These are phyloP conservation scores for Cytospora chrysosperma DNA, from an alignment of 2,329 filamentous ascomycete genomes.

Conservation along the genomic window DNA sequence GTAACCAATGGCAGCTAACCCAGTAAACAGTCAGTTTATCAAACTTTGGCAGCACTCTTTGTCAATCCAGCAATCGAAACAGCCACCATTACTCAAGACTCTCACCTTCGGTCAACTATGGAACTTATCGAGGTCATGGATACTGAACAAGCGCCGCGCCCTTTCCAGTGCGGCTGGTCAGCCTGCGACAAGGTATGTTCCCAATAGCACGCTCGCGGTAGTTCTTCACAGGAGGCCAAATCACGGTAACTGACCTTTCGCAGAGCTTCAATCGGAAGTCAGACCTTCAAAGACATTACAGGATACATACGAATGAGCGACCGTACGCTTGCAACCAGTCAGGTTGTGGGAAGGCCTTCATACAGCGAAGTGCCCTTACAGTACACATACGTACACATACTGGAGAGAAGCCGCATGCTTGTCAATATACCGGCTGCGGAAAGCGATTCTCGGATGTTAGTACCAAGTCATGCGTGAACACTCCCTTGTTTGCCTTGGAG, in stretches of 20 bases:
- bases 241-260: neutral
- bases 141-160: slow-evolving; percentile 60
- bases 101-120: slow-evolving; percentile 42
- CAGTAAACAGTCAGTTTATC: neutral
- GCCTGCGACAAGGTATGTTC: slow-evolving; percentile 58
- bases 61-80: neutral
- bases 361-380: slow-evolving; percentile 67
- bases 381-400: slow-evolving; percentile 71
- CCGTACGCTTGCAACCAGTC: slow-evolving; percentile 62
- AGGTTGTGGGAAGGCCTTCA: slow-evolving; percentile 68
- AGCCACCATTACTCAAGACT: neutral
- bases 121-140: slow-evolving; percentile 66
- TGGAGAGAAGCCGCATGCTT: slow-evolving; percentile 70
- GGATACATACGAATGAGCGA: slow-evolving; percentile 70
- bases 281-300: slow-evolving; percentile 67
- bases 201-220: slow-evolving; percentile 1
- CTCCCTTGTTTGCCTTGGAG: neutral
- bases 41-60: neutral
- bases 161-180: slow-evolving; percentile 64
- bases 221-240: neutral
- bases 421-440: slow-evolving; percentile 62
- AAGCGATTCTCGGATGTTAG: slow-evolving; percentile 70
- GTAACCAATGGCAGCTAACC: slow-evolving; percentile 14
- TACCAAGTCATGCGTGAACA: slow-evolving; percentile 24
- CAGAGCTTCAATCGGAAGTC: slow-evolving; percentile 74